Evolutionary conservation across 768 basidiomycete species (phyloP), one percentile per base, ranked within the genome.

Genomic region (Boletus rubescentipes): DNA sequence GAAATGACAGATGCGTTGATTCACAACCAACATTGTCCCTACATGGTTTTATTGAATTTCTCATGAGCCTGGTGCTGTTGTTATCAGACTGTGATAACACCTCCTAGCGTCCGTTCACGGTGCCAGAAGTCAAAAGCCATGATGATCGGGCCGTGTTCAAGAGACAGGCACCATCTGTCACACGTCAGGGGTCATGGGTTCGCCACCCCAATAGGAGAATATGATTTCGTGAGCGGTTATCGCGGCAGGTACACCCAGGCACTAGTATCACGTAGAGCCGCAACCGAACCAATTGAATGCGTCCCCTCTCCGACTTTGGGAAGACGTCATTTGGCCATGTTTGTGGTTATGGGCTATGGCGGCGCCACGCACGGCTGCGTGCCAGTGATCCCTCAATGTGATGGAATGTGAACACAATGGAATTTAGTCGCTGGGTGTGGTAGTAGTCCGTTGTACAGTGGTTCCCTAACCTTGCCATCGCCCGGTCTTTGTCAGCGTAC

Each of bases 41-140:
- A 39, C 32, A 43, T 39, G 23, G 34, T 43, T 26, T 61, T 40
- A 47, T 57, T 46, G 44, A 61, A 44, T 42, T n/a, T 51, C 32
- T n/a, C 37, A 36, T 44, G 30, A 42, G 10, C 20, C 14, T 20
- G 12, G 37, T 18, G 11, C 23, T 37, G 29, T 4, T 43, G 9
- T 18, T 21, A 43, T 29, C 34, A 21, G 30, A 18, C 26, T 21
- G 31, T 12, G 18, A 46, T 52, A 32, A 32, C 21, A 15, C 18
- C 20, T 30, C 12, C 5, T n/a, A 15, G 3, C 26, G 58, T 10
- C 18, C 21, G 12, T n/a, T 29, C n/a, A 31, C n/a, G 26, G 36
- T 39, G 36, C 30, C 18, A 36, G 38, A 23, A 21, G 40, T 38
- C 42, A 29, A n/a, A n/a, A 31, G 30, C 9, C 9, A 9, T 35